Base-by-base conservation (phyloP, 1,284 basidiomycete species). In the Abortiporus biennis region DNA sequence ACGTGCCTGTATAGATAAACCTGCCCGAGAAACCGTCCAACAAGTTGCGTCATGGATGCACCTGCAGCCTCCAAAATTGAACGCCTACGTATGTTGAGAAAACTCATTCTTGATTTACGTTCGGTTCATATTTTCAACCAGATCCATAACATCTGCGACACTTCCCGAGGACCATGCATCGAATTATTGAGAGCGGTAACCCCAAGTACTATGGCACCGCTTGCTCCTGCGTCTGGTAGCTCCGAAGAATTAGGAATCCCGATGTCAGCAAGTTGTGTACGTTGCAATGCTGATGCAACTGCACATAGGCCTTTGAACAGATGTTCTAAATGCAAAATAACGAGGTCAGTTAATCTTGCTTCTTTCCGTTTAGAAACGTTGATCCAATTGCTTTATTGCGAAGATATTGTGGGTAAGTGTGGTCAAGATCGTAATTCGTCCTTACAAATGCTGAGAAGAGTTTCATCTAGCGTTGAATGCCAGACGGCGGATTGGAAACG, bases 401-500 rank as follows among this genome's bases (percentile, higher is more conserved):
- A 13, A 36, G 42, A 16, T 47, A 47, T 38, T 44, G 38, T 21
- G 31, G 43, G 37, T 47, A 23, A 36, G 42, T 23, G 36, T 6
- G 15, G 11, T 25, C 13, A 11, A 29, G 15, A 6, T 11, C n/a
- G 31, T 19, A 3, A 19, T 9, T 30, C 17, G n/a, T n/a, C 4
- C 25, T 8, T 36, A 22, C 21, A 12, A 19, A 8, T 11, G 4
- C 20, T 23, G 8, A 8, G 4, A 9, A 4, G n/a, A 16, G 17
- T 17, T 13, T 27, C 38, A 20, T 2, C 16, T 30, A 49, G 47
- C 6, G 16, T 33, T 8, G 32, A 38, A 16, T 49, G 47, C 22
- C 47, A 49, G 36, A 39, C 13, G 11, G 31, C 38, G 11, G 47
- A 49, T 40, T 49, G 47, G 47, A 12, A 27, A 5, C 37, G 47